These are phyloP conservation scores for Pseudocercospora cruenta DNA, from an alignment of 2,329 filamentous ascomycete genomes.

Conservation along the genomic window DNA sequence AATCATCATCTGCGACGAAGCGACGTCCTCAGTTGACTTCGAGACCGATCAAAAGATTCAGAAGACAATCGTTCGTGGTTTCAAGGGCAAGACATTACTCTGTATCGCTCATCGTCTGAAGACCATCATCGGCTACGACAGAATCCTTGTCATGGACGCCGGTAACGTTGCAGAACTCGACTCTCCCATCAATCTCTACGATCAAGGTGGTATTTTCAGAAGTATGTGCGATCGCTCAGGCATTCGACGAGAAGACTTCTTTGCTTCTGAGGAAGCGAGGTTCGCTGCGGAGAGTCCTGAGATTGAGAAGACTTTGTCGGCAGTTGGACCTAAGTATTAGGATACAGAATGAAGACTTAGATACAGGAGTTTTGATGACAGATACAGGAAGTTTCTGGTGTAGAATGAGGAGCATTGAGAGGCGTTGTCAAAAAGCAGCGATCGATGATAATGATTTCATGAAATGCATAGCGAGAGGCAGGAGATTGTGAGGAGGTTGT, in stretches of 20 bases:
- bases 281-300: slow-evolving; percentile 32
- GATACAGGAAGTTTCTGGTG: neutral
- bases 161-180: slow-evolving; percentile 87
- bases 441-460: neutral
- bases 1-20: slow-evolving; percentile 97
- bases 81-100: slow-evolving; percentile 82
- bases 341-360: neutral
- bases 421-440: neutral
- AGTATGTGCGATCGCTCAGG: slow-evolving; percentile 88
- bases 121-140: slow-evolving; percentile 89
- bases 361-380: neutral
- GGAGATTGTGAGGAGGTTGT: neutral
- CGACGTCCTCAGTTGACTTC: slow-evolving; percentile 90
- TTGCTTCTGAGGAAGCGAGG: slow-evolving; percentile 34
- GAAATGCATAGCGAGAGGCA: neutral
- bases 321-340: neutral
- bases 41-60: slow-evolving; percentile 97
- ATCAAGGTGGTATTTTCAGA: slow-evolving; percentile 76
- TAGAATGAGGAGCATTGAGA: neutral
- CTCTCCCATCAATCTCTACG: slow-evolving; percentile 73
- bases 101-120: slow-evolving; percentile 91
- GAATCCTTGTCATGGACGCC: slow-evolving; percentile 94
- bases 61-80: slow-evolving; percentile 79
- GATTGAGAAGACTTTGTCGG: slow-evolving; percentile 36
- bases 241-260: slow-evolving; percentile 62